Base-by-base conservation (phyloP, 2,329 filamentous ascomycete genomes). In the Cordyceps pruinosa region DNA sequence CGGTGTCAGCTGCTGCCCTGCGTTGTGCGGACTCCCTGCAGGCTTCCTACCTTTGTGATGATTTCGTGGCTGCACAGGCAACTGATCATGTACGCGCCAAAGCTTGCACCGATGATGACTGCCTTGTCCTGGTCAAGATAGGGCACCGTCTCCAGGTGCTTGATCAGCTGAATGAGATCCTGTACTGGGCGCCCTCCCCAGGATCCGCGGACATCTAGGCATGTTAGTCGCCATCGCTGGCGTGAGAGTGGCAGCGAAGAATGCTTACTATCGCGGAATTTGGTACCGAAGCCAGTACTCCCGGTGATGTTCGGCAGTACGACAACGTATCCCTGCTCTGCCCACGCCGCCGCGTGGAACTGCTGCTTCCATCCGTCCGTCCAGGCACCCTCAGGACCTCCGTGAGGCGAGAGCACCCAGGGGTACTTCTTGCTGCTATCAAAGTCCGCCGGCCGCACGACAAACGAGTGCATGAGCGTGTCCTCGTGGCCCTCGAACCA, bases 1-100 rank as follows among this genome's bases (percentile, higher is more conserved):
- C 5, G 9, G 21, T 42, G 21, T 42, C 15, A 42, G 39, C 7
- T 25, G 21, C 5, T 42, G 15, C 19, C 15, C 3, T 4, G 7
- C 21, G 5, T 5, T 9, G 39, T 23, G 23, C 6, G 7, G 7
- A 13, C 39, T 15, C 17, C 25, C 13, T 3, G 12, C 17, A 7
- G 19, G 60, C 65, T 53, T 5, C 39, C 5, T 58, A 73, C 71
- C 56, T 68, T 77, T 44, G 76, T 76, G 12, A 75, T 79, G 2
- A 84, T 68, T 0, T 75, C 70, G 23, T 82, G 76, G 0, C 80
- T 80, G 49, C 81, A 73, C 23, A 84, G 76, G 77, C 79, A 84
- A 63, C 81, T 81, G 62, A 82, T 75, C 77, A 85, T 78, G 66
- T 82, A 84, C 10, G 80, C 82, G n/a, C 82, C 81, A 58, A 79